phyloP scores from a whole-genome alignment of 2,329 filamentous ascomycete genomes.

The Trichoderma polysporum region DNA sequence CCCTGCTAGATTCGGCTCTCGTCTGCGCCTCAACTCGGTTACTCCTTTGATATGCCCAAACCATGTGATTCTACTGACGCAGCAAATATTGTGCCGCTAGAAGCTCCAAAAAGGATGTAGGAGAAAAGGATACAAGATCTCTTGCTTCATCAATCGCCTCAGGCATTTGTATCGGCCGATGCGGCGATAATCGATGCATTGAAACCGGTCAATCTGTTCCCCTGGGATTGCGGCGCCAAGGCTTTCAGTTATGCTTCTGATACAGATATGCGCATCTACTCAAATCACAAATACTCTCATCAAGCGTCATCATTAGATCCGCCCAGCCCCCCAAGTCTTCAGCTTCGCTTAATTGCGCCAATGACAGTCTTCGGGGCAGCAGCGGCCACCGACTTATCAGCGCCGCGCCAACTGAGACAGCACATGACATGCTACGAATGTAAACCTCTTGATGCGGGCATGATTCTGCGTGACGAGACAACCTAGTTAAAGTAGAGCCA shows the following conservation, averaged over 20 bases:
- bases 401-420: background rate
- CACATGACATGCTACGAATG: conserved; percentile 1
- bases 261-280: background rate
- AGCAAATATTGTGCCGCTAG: background rate
- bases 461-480: background rate
- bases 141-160: background rate
- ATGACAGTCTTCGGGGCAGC: background rate
- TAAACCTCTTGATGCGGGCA: background rate
- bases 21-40: background rate
- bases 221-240: background rate
- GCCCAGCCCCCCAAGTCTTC: background rate
- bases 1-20: background rate
- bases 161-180: background rate
- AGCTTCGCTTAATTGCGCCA: background rate
- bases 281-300: background rate
- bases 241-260: background rate
- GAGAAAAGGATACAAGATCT: background rate
- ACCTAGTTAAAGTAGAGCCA: background rate
- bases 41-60: background rate
- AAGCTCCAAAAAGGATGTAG: background rate
- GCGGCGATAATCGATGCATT: background rate
- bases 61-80: background rate
- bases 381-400: background rate
- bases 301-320: background rate
- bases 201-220: background rate